Evolutionary conservation across 176 grass and related monocot species (phyloP).

Genomic region (Eleusine indica): DNA sequence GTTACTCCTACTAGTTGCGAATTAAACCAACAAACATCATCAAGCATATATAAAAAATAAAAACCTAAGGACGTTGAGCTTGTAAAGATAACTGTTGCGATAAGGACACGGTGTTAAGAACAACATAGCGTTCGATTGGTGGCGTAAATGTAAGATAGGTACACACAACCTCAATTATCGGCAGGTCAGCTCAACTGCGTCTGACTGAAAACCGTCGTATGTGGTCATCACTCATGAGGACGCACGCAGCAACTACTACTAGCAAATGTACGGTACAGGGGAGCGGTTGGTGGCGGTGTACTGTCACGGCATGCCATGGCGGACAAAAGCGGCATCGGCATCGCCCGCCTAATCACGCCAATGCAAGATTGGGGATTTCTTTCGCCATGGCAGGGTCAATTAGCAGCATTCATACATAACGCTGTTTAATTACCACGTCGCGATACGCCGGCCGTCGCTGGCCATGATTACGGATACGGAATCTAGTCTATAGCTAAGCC

Average conservation of each 20-base stretch:
- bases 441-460: background rate
- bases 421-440: background rate
- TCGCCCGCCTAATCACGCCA: background rate
- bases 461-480: background rate
- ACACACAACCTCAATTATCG: too few relatives aligned
- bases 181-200: background rate
- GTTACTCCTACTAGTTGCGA: too few relatives aligned
- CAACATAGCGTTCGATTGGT: too few relatives aligned
- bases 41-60: too few relatives aligned
- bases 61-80: too few relatives aligned
- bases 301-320: background rate
- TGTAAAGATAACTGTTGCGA: too few relatives aligned
- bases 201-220: too few relatives aligned
- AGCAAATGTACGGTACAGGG: background rate
- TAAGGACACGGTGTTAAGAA: too few relatives aligned
- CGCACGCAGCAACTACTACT: background rate
- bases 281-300: constrained; percentile 9
- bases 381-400: too few relatives aligned
- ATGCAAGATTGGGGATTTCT: background rate
- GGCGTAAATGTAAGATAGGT: too few relatives aligned
- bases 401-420: too few relatives aligned
- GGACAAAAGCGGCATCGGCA: background rate
- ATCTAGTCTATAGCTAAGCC: background rate
- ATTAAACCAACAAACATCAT: too few relatives aligned
- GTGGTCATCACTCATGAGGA: background rate